Evolutionary conservation across 2,329 filamentous ascomycete genomes (phyloP).

Genomic region (Pezicula rhizophila): DNA sequence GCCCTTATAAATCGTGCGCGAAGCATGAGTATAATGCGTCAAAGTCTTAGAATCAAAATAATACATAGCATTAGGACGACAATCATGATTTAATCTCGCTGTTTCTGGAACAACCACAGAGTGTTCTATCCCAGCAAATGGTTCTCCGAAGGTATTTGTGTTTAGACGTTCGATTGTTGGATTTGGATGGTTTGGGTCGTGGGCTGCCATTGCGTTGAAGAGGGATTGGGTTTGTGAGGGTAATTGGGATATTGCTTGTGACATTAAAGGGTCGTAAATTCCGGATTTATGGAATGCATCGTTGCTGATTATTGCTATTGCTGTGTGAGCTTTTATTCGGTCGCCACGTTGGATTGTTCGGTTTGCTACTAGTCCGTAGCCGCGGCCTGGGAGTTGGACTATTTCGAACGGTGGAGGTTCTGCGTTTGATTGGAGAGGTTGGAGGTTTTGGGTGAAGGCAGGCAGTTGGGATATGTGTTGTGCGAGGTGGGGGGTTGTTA

Average conservation of each 20-base stretch:
- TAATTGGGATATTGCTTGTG: slow-evolving; percentile 9
- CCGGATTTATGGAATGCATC: slow-evolving; percentile 4
- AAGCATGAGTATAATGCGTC: slow-evolving; percentile 30
- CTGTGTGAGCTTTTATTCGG: slow-evolving; percentile 11
- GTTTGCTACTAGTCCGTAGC: slow-evolving; percentile 15
- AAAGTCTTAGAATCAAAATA: slow-evolving; percentile 29
- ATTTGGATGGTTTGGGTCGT: slow-evolving; percentile 4
- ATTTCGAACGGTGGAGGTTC: slow-evolving; percentile 7
- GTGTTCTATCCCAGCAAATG: slow-evolving; percentile 9
- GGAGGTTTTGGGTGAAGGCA: slow-evolving; percentile 4
- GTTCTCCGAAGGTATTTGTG: slow-evolving; percentile 15
- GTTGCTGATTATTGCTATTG: slow-evolving; percentile 13
- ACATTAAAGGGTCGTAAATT: slow-evolving; percentile 2
- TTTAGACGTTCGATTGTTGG: slow-evolving; percentile 14
- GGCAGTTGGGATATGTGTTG: slow-evolving; percentile 4
- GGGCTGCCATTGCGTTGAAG: slow-evolving; percentile 9
- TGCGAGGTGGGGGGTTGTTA: slow-evolving; percentile 13
- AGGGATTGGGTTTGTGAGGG: slow-evolving; percentile 3
- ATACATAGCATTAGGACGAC: slow-evolving; percentile 27
- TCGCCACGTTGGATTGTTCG: slow-evolving; percentile 12
- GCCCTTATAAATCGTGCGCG: slow-evolving; percentile 28
- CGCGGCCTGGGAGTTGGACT: slow-evolving; percentile 8
- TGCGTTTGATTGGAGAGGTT: not conserved
- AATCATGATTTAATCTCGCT: slow-evolving; percentile 33
- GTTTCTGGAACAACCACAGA: slow-evolving; percentile 9